Conservation (phyloP, 163 green algal genomes). For the Volvox carteri region DNA sequence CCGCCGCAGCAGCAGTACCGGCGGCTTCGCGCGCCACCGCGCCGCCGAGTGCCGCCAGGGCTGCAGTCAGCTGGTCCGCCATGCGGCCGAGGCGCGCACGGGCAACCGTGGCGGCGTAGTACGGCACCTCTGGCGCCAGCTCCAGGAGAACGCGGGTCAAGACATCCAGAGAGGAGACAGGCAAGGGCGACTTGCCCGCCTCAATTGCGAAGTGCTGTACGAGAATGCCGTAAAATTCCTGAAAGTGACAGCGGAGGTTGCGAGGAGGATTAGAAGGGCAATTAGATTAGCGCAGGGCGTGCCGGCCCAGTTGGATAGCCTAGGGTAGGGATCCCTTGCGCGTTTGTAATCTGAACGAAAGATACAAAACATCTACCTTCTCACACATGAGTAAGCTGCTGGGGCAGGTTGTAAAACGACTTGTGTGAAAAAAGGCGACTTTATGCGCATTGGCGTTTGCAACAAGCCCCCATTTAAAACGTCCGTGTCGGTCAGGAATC, state of each 20-base stretch:
- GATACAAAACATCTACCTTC: no score
- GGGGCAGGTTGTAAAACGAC: no score
- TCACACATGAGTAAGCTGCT: no score
- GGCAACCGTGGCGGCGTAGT: conserved; percentile 91
- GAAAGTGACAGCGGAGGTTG: background rate
- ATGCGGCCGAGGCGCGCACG: conserved; percentile 81
- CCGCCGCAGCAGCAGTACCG: background rate
- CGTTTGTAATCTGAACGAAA: no score
- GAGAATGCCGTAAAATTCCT: conserved; percentile 84
- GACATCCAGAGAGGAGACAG: conserved; percentile 79
- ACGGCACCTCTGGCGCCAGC: conserved; percentile 89
- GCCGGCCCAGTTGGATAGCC: no score
- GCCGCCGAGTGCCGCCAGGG: conserved; percentile 51
- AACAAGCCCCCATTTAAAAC: no score
- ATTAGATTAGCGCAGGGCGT: no score
- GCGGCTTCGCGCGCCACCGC: background rate
- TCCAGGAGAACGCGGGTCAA: conserved; percentile 79
- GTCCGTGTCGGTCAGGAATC: conserved; percentile 47
- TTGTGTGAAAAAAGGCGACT: no score
- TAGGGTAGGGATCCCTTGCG: no score
- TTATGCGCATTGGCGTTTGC: no score
- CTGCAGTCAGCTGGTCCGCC: conserved; percentile 71
- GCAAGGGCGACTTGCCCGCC: conserved; percentile 72
- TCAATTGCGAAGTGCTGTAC: conserved; percentile 92
- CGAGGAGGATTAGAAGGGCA: background rate